These are phyloP conservation scores for Lentinula edodes DNA, from an alignment of 768 basidiomycete genomes.

Conservation along the genomic window DNA sequence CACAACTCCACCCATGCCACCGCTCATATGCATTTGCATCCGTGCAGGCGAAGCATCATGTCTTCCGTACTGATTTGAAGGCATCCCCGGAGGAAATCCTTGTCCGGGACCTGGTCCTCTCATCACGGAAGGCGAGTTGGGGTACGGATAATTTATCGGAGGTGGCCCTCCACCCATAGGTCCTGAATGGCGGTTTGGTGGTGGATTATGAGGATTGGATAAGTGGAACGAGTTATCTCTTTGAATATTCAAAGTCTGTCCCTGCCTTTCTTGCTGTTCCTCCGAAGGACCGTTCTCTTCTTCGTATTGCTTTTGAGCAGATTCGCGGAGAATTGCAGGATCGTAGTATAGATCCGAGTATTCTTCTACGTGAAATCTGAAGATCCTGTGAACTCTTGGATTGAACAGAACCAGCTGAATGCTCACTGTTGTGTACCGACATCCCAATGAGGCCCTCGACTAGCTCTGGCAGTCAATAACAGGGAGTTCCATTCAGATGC, in stretches of 20 bases:
- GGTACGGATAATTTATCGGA: slow-evolving; percentile 25
- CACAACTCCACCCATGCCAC: slow-evolving; percentile 10
- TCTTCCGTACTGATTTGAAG: slow-evolving; percentile 14
- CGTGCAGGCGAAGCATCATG: slow-evolving; percentile 20
- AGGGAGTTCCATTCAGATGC: slow-evolving; percentile 86
- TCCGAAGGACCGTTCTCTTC: slow-evolving; percentile 27
- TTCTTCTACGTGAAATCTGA: slow-evolving; percentile 72
- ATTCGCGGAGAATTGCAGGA: slow-evolving; percentile 52
- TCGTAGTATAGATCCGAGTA: slow-evolving; percentile 72
- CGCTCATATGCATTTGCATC: slow-evolving; percentile 23
- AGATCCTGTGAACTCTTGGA: neutral
- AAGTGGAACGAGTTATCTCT: slow-evolving; percentile 15
- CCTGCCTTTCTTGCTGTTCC: slow-evolving; percentile 25
- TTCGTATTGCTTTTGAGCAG: slow-evolving; percentile 41
- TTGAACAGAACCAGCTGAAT: neutral
- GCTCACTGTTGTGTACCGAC: slow-evolving; percentile 79
- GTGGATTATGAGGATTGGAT: slow-evolving; percentile 16
- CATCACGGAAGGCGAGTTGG: slow-evolving; percentile 25
- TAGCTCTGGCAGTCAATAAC: slow-evolving; percentile 71
- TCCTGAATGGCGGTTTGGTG: slow-evolving; percentile 22
- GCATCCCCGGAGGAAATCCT: slow-evolving; percentile 10
- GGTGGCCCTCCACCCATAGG: slow-evolving; percentile 18
- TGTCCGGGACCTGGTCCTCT: slow-evolving; percentile 21
- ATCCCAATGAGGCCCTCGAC: slow-evolving; percentile 85
- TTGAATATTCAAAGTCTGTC: slow-evolving; percentile 20